phyloP scores from a whole-genome alignment of 179 eudicot genomes.

The Corrigiola litoralis region DNA sequence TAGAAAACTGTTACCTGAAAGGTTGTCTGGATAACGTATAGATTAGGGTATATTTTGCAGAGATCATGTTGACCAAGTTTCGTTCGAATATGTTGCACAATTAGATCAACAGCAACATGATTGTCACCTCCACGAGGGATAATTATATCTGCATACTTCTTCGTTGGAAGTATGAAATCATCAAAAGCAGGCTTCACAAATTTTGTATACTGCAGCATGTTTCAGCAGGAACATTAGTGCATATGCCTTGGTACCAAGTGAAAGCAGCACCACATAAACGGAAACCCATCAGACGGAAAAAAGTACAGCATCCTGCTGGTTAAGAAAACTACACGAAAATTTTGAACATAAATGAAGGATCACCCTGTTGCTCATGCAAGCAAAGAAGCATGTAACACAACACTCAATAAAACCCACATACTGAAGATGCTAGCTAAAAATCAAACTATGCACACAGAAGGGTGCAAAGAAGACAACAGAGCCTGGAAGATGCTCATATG shows the following conservation, averaged over 20 bases:
- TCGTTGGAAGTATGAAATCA: conserved; percentile 91
- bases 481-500: not conserved
- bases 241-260: not conserved
- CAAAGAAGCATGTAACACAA: conserved; percentile 3
- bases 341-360: no score
- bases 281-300: not conserved
- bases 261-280: not conserved
- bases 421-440: not conserved
- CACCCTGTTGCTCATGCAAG: no score
- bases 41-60: conserved; percentile 87
- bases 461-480: not conserved
- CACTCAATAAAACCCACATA: not conserved
- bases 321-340: no score
- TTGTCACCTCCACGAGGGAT: conserved; percentile 98
- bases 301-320: not conserved
- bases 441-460: not conserved
- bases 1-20: conserved; percentile 60
- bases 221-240: conserved; percentile 12
- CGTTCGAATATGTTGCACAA: conserved; percentile 90
- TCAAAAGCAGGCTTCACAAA: conserved; percentile 98
- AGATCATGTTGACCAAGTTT: conserved; percentile 93
- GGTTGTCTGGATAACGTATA: conserved; percentile 84
- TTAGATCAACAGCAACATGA: conserved; percentile 89
- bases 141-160: conserved; percentile 91
- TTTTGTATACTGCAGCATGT: conserved; percentile 72